These are phyloP conservation scores for Peterozyma xylosa DNA, from an alignment of 805 yeast species.

Conservation along the genomic window DNA sequence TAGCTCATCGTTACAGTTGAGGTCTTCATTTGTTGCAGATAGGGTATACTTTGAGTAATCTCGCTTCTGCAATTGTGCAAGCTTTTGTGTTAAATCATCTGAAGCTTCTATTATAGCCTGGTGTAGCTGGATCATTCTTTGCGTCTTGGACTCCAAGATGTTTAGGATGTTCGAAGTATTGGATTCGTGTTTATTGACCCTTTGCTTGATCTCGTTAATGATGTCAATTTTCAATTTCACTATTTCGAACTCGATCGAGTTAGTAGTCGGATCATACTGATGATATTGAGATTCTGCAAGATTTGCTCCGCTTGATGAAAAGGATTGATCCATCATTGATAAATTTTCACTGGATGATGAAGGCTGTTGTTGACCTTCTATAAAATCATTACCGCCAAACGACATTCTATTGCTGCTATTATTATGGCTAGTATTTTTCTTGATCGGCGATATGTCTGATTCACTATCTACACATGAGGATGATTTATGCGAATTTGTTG, in stretches of 20 bases:
- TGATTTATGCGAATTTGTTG: slow-evolving; percentile 1
- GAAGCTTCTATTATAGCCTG: slow-evolving; percentile 18
- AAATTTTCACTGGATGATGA: slow-evolving; percentile 10
- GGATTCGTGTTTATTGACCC: slow-evolving; percentile 18
- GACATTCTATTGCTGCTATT: not conserved
- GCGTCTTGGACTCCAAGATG: slow-evolving; percentile 20
- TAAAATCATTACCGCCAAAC: not conserved
- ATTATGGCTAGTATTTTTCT: not conserved
- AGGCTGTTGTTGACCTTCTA: not conserved
- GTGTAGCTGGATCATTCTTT: slow-evolving; percentile 15
- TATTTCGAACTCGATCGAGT: slow-evolving; percentile 16
- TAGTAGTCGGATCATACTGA: no score
- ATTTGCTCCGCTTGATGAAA: no score
- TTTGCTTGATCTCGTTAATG: slow-evolving; percentile 19
- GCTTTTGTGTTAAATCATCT: slow-evolving; percentile 20
- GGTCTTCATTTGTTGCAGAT: slow-evolving; percentile 2
- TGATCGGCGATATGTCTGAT: not conserved
- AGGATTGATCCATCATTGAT: not conserved
- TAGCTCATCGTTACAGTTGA: slow-evolving; percentile 9
- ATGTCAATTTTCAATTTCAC: slow-evolving; percentile 14
- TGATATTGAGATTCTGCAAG: no score
- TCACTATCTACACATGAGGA: slow-evolving; percentile 1
- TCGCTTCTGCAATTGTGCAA: slow-evolving; percentile 14
- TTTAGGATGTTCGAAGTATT: slow-evolving; percentile 16
- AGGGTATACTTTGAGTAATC: slow-evolving; percentile 10